Evolutionary conservation across 495 filamentous ascomycete species (phyloP), one percentile per base, ranked within the genome.

Genomic region (Aspergillus leporis): DNA sequence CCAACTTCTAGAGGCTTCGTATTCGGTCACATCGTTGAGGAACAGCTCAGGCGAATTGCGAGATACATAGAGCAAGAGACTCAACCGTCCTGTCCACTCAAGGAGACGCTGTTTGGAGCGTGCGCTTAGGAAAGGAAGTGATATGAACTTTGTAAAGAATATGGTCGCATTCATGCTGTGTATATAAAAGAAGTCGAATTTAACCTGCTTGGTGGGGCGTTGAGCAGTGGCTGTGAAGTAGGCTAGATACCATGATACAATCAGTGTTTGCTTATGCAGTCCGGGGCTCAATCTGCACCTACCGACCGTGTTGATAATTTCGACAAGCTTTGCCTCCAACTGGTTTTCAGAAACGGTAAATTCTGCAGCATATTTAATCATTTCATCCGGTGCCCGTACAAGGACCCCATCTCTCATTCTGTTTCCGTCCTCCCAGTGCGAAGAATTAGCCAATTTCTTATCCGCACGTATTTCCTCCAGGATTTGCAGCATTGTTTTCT

Each of bases 171-270:
- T 90, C 58, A 87, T 62, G 66, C 75, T 78, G 68, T 90, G 87
- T 74, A 96, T 88, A 67, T 87, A 81, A 74, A 87, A 93, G 69
- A 97, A 97, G 61, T 96, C 92, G 61, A 91, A 79, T 64, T 86
- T 90, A 55, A 86, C 70, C 21, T 76, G 58, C 63, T 93, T 89
- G 2, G 80, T 78, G 1, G 83, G 84, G 36, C 83, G 73, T 62
- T 89, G 78, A 0, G 91, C 83, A 2, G 80, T 75, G 4, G 75
- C 69, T 1, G 87, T 88, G 56, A 85, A 85, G 65, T 86, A 91
- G 1, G 84, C 78, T 66, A 3, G 7, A 19, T 6, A 60, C 22
- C 4, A 22, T 47, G 49, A 56, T 14, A 14, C 38, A 53, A 46
- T 53, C 9, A 52, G 47, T 55, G 23, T 5, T 23, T 22, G 32